phyloP scores from a whole-genome alignment of 2,329 filamentous ascomycete species.

The Aschersonia sp. region DNA sequence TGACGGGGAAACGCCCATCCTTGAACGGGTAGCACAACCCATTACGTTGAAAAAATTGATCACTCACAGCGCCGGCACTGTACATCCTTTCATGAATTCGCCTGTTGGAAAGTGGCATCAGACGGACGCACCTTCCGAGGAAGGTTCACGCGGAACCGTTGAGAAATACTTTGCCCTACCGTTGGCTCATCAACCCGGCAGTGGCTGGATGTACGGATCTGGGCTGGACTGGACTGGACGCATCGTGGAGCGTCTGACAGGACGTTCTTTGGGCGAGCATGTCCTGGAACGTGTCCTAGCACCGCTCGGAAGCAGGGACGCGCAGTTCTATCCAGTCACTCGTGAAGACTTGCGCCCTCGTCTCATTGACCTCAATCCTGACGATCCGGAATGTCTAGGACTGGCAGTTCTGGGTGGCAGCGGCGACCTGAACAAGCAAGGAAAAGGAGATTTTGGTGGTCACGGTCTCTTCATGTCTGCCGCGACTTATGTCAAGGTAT shows the following conservation, averaged over 20 bases:
- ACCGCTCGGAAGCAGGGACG: constrained; percentile 25
- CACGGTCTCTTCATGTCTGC: constrained; percentile 24
- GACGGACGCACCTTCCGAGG: constrained; percentile 11
- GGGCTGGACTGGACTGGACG: constrained; percentile 38
- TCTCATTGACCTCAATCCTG: constrained; percentile 21
- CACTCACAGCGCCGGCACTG: constrained; percentile 32
- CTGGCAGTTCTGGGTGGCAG: constrained; percentile 18
- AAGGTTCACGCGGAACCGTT: constrained; percentile 15
- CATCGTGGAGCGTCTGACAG: constrained; percentile 32
- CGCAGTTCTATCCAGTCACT: constrained; percentile 23
- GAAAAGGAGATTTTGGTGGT: constrained; percentile 26
- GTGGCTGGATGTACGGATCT: constrained; percentile 33
- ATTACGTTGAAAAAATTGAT: constrained; percentile 38
- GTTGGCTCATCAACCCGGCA: constrained; percentile 25
- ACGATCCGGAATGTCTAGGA: constrained; percentile 20
- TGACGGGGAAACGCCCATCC: constrained; percentile 17
- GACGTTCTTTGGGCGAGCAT: constrained; percentile 24
- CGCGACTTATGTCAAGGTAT: constrained; percentile 20
- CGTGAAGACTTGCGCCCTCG: constrained; percentile 9
- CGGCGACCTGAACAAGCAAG: constrained; percentile 16
- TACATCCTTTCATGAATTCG: constrained; percentile 28
- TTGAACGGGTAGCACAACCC: constrained; percentile 16
- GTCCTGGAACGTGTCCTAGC: constrained; percentile 28
- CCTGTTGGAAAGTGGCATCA: constrained; percentile 18
- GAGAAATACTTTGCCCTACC: constrained; percentile 27